Base-by-base conservation (phyloP, 371 early-diverging fungal species). In the Syncephalastrum racemosum region DNA sequence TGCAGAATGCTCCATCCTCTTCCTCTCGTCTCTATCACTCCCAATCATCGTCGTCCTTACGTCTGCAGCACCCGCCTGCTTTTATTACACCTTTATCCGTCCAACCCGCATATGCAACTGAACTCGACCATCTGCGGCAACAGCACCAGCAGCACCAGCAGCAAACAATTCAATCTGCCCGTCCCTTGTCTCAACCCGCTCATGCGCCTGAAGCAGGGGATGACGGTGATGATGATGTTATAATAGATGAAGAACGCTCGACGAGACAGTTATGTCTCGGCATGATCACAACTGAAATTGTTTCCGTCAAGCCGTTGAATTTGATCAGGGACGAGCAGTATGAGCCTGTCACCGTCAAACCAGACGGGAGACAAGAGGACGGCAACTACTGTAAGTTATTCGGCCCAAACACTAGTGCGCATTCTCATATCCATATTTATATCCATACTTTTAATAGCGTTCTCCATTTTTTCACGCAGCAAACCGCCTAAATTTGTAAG, bases 251-350 rank as follows among this genome's bases (percentile, higher is more conserved):
- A 45, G 64, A 65, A 53, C 49, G 58, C 58, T 59, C 59, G 20
- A 67, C 62, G 7, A 46, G 47, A 10, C 64, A 73, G 41, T 43
- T 75, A 0, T 79, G 79, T 52, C 46, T 79, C 8, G 79, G 79
- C 5, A 73, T 79, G 73, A 48, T 79, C 4, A 67, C 60, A 20
- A 66, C 79, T 0, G 79, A 79, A 44, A 68, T 79, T 16, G 75
- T 79, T 12, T 58, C 71, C 12, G 46, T 63, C 13, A 59, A 63
- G 46, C 19, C 50, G 4, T 44, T 71, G 19, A 56, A 68, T 15
- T 39, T 79, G 19, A 50, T 59, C n/a, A 67, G 64, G 42, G 74
- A 73, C 20, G 74, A 79, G 27, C 50, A 59, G 14, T 73, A 46
- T 39, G 76, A 75, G 47, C 63, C 70, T 40, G 67, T 75, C 3